Evolutionary conservation across 1,284 basidiomycete species (phyloP), one percentile per base, ranked within the genome.

Genomic region (Cutaneotrichosporon sp.): DNA sequence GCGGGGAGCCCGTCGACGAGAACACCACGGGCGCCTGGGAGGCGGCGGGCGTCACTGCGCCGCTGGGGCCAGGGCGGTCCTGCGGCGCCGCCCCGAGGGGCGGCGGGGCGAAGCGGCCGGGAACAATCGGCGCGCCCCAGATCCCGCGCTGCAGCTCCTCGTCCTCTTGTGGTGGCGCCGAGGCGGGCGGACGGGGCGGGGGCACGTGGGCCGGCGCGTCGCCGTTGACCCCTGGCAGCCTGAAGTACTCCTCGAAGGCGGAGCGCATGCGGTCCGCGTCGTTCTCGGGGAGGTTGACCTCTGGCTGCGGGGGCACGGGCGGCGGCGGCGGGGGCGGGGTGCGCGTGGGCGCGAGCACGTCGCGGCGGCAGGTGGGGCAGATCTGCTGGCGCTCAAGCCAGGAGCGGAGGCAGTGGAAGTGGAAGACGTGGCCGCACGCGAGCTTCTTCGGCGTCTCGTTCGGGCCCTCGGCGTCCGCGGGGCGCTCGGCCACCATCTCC

Each of bases 391-490:
- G 85, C 79, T 99, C 97, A 29, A 99, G 84, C 97, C 97, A 99
- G 31, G 92, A 95, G 50, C 93, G 85, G 54, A 99, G 84, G 77
- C 97, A 99, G 73, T 97, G 89, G 79, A 98, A 97, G 80, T 99
- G 97, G 83, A 99, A 99, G 51, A 98, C 88, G 78, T 99, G 97
- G 0, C 94, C 94, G 80, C 97, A 99, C 6, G 88, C 89, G 14
- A 99, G 83, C 76, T 93, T 95, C 82, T 98, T 99, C 4, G 95
- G 95, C 8, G 93, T 95, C 61, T 91, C 91, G 72, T 98, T 98
- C 22, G 91, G 92, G 1, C 90, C 92, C 60, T 89, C 89, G 67
- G 71, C 51, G 60, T 47, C 22, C 55, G 52, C 52, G 52, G 31
- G 38, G 55, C 45, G 24, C 22, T 62, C 76, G 54, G 83, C 76